phyloP scores from a whole-genome alignment of 805 yeast species.

The Metschnikowia peoriensis region DNA sequence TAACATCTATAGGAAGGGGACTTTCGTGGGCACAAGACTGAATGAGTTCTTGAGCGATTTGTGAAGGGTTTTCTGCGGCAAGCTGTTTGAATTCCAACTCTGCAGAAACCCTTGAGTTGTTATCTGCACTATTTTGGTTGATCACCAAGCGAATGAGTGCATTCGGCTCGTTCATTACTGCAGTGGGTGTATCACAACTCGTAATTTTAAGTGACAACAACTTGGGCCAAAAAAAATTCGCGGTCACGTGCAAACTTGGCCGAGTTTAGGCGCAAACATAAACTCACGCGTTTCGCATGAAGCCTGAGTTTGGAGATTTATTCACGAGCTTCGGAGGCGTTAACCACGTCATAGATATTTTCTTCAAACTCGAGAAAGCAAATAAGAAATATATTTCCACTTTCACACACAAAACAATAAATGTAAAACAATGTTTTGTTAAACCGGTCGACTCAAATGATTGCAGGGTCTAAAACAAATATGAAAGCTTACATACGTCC shows the following conservation, averaged over 20 bases:
- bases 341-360: no score
- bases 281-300: neutral
- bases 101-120: constrained; percentile 48
- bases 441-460: no score
- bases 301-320: no score
- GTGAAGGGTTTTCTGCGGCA: constrained; percentile 50
- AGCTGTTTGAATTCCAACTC: constrained; percentile 47
- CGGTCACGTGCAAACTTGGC: constrained; percentile 1
- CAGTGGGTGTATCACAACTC: neutral
- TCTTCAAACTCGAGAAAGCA: no score
- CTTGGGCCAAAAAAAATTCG: neutral
- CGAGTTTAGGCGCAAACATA: neutral
- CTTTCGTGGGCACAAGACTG: constrained; percentile 35
- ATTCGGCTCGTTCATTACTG: neutral
- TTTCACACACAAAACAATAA: no score
- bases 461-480: no score
- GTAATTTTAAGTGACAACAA: neutral
- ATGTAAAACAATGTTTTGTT: no score
- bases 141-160: constrained; percentile 14
- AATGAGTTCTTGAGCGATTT: constrained; percentile 41
- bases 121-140: constrained; percentile 46
- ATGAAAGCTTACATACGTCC: no score
- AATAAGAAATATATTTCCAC: no score
- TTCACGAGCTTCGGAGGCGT: no score
- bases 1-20: constrained; percentile 30